phyloP scores from a whole-genome alignment of 148 eudicot genomes.

The Rhododendron simsii region DNA sequence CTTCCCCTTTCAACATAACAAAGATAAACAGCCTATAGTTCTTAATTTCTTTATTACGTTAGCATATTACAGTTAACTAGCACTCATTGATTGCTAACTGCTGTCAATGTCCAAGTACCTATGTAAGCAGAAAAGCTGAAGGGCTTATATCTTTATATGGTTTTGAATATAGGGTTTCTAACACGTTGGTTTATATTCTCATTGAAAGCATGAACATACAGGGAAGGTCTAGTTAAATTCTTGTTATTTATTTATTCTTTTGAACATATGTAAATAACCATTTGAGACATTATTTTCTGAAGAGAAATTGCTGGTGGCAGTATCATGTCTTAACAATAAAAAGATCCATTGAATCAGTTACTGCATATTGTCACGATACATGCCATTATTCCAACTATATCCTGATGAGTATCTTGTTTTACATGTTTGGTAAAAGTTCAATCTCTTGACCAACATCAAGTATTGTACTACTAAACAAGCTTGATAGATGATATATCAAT shows the following conservation, averaged over 20 bases:
- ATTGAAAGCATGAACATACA: neutral
- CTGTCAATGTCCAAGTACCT: too few species aligned
- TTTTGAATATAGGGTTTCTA: neutral
- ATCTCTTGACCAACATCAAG: neutral
- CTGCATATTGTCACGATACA: neutral
- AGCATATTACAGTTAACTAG: neutral
- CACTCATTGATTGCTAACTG: neutral
- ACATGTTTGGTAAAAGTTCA: neutral
- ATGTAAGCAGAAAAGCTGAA: neutral
- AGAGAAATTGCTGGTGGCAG: neutral
- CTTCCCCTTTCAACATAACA: neutral
- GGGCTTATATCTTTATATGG: neutral
- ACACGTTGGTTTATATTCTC: neutral
- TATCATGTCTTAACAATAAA: neutral
- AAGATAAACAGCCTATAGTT: neutral
- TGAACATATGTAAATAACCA: too few species aligned
- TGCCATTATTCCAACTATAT: neutral
- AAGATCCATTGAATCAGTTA: neutral
- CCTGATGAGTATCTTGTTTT: neutral
- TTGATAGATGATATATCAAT: neutral
- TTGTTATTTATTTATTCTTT: too few species aligned
- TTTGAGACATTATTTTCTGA: neutral
- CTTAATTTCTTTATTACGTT: neutral
- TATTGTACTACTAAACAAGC: too few species aligned
- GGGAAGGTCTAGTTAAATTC: neutral